Evolutionary conservation across 225 moss, liverwort and hornwort species (phyloP).

Genomic region (Anthoceros angustus): DNA sequence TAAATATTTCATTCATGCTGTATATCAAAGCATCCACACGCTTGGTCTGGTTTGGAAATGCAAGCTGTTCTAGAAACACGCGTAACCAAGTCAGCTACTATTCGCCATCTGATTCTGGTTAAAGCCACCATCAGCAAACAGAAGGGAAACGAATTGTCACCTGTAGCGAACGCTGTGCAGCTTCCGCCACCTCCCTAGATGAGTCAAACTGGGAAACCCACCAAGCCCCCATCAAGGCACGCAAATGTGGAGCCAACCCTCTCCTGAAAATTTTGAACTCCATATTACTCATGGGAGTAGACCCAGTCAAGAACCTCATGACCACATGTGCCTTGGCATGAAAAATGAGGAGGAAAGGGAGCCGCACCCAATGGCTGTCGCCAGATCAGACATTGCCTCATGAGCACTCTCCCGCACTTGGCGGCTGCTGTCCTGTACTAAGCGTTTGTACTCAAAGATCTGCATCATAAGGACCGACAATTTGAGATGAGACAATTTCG

Average conservation of each 20-base stretch:
- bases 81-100: background rate
- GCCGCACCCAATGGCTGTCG: conserved; percentile 68
- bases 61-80: conserved; percentile 37
- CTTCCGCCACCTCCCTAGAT: conserved; percentile 87
- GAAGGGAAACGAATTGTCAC: conserved; percentile 15
- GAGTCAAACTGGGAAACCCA: conserved; percentile 99
- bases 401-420: conserved; percentile 89
- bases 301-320: background rate
- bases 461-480: conserved; percentile 10
- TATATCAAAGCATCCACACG: conserved; percentile 60
- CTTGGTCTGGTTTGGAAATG: conserved; percentile 79
- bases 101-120: background rate
- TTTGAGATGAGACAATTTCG: background rate
- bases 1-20: conserved; percentile 64
- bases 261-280: conserved; percentile 25
- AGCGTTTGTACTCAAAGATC: conserved; percentile 85
- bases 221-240: conserved; percentile 93
- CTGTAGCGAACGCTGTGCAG: conserved; percentile 89
- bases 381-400: conserved; percentile 63
- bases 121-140: background rate
- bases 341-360: background rate
- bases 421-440: conserved; percentile 69
- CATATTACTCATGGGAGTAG: background rate
- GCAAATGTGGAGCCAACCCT: conserved; percentile 73
- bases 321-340: background rate